Evolutionary conservation across 345 rosid genomes (phyloP).

Genomic region (Lepidium didymum): DNA sequence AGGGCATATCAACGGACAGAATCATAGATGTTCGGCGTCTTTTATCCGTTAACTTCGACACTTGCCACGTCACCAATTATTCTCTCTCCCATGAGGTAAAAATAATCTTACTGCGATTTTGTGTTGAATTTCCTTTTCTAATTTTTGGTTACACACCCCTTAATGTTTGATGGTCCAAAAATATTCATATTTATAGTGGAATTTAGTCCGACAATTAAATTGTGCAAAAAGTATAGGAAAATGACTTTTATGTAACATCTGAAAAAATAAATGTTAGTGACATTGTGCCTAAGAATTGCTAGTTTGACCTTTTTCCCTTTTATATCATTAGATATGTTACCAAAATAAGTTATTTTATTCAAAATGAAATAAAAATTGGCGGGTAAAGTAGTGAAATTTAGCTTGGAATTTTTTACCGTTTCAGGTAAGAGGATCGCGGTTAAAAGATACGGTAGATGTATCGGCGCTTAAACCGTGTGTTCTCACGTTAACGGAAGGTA

Average conservation of each 20-base stretch:
- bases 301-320: background rate
- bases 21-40: conserved; percentile 86
- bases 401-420: background rate
- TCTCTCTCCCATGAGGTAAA: conserved; percentile 83
- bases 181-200: conserved; percentile 13
- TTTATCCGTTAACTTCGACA: conserved; percentile 56
- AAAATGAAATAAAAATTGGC: background rate
- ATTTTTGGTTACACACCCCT: background rate
- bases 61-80: conserved; percentile 72
- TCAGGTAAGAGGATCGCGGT: conserved; percentile 66
- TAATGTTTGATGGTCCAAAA: conserved; percentile 12
- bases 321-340: background rate
- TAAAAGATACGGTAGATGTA: conserved; percentile 71
- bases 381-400: background rate
- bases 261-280: background rate
- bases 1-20: conserved; percentile 99
- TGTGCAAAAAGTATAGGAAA: conserved; percentile 22
- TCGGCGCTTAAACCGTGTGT: conserved; percentile 81
- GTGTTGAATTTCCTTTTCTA: background rate
- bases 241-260: conserved; percentile 1
- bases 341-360: background rate
- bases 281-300: conserved; percentile 17
- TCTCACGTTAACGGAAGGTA: conserved; percentile 63
- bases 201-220: background rate
- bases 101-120: background rate